phyloP scores from a whole-genome alignment of 768 basidiomycete species.

The Hericium erinaceus region DNA sequence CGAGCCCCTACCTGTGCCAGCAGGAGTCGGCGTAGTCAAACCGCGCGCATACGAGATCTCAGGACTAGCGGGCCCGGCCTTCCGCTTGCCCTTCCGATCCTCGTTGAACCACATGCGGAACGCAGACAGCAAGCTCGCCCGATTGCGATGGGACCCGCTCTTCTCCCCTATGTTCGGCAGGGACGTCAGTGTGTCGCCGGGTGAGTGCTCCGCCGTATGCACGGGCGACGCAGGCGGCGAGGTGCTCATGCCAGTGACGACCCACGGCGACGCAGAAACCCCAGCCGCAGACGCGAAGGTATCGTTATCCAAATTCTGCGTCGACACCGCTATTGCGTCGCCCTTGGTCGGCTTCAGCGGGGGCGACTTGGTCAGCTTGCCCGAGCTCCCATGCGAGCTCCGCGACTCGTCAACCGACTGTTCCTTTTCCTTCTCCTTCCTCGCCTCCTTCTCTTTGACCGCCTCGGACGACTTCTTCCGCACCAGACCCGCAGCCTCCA shows the following conservation, averaged over 20 bases:
- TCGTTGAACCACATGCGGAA: slow-evolving; percentile 93
- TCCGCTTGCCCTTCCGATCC: slow-evolving; percentile 80
- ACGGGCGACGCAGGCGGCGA: slow-evolving; percentile 15
- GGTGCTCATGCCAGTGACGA: slow-evolving; percentile 29
- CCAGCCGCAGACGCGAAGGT: slow-evolving; percentile 12
- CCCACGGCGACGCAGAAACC: slow-evolving; percentile 54
- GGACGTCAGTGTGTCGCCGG: slow-evolving; percentile 41
- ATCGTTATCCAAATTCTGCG: slow-evolving; percentile 39
- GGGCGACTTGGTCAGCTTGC: slow-evolving; percentile 64
- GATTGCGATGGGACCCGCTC: slow-evolving; percentile 40
- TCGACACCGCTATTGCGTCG: slow-evolving; percentile 33
- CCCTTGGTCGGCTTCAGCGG: slow-evolving; percentile 42
- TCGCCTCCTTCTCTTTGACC: slow-evolving; percentile 39
- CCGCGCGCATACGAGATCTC: slow-evolving; percentile 5
- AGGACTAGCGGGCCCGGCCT: slow-evolving; percentile 25
- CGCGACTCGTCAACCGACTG: slow-evolving; percentile 47
- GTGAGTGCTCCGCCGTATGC: slow-evolving; percentile 44
- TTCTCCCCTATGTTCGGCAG: slow-evolving; percentile 34
- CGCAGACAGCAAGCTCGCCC: slow-evolving; percentile 74
- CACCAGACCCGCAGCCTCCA: slow-evolving; percentile 79
- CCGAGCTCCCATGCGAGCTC: slow-evolving; percentile 57
- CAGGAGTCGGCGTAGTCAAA: neutral
- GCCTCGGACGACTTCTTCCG: slow-evolving; percentile 75
- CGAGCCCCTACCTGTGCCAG: slow-evolving; percentile 20
- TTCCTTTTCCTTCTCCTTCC: slow-evolving; percentile 31